Conservation (phyloP, 2,329 filamentous ascomycete genomes). For the Aspergillus pseudoviridinutans region DNA sequence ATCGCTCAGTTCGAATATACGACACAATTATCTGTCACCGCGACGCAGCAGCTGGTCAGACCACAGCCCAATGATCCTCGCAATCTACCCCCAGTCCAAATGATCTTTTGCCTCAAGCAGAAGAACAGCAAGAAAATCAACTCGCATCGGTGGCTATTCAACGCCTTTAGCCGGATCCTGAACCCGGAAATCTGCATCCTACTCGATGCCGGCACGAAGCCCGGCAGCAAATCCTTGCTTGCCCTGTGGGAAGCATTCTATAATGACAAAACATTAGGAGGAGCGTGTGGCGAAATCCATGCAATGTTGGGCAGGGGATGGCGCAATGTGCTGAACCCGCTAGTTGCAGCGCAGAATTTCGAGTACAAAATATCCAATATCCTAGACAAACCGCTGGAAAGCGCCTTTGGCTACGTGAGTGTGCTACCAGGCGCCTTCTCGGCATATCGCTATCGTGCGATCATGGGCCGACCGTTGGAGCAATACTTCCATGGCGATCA, state of each 20-base stretch:
- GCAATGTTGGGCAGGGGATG: constrained; percentile 92
- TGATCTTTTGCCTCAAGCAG: constrained; percentile 99
- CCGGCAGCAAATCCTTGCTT: constrained; percentile 83
- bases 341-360: constrained; percentile 96
- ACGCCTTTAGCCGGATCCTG: constrained; percentile 91
- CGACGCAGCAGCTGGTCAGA: constrained; percentile 95
- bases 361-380: constrained; percentile 99
- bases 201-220: constrained; percentile 95
- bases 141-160: constrained; percentile 98
- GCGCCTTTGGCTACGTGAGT: constrained; percentile 94
- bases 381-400: constrained; percentile 94
- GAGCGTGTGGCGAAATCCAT: constrained; percentile 98
- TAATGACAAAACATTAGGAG: constrained; percentile 98
- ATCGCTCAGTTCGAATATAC: constrained; percentile 79
- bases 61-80: constrained; percentile 78
- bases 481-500: constrained; percentile 99
- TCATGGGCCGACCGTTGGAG: constrained; percentile 94
- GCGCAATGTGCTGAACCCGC: constrained; percentile 86
- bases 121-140: constrained; percentile 99
- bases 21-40: constrained; percentile 91
- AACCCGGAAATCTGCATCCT: constrained; percentile 97
- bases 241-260: constrained; percentile 98
- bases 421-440: constrained; percentile 99
- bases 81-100: constrained; percentile 92
- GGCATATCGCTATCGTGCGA: constrained; percentile 93